Conservation (phyloP, 805 yeast species). For the Yarrowia porcina region DNA sequence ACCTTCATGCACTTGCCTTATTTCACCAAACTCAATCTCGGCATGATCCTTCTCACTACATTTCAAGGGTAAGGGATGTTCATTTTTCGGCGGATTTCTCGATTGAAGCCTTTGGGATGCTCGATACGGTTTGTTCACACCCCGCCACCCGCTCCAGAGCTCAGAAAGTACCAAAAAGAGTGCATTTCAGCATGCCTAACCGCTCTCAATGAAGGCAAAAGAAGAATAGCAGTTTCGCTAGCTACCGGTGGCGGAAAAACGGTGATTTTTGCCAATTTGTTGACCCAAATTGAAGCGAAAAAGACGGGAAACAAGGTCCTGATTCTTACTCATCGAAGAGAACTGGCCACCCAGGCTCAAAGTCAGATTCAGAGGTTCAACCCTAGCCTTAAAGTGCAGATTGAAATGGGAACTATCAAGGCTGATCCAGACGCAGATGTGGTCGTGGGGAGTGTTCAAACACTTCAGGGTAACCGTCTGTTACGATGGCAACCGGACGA, state of each 20-base stretch:
- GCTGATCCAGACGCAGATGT: slow-evolving; percentile 55
- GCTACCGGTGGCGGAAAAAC: slow-evolving; percentile 98
- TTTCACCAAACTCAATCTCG: too few species aligned
- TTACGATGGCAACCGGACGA: slow-evolving; percentile 52
- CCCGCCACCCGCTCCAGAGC: slow-evolving; percentile 3
- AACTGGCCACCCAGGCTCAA: slow-evolving; percentile 70
- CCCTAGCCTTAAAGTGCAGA: slow-evolving; percentile 53
- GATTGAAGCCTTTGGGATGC: neutral
- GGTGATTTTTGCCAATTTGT: slow-evolving; percentile 37
- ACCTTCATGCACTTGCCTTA: too few species aligned
- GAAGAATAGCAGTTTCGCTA: slow-evolving; percentile 72
- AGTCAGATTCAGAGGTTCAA: slow-evolving; percentile 45
- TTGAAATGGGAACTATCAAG: slow-evolving; percentile 63
- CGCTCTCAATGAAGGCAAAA: slow-evolving; percentile 46
- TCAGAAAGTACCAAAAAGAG: slow-evolving; percentile 63
- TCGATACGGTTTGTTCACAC: neutral
- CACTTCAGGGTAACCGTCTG: slow-evolving; percentile 53
- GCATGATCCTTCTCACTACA: too few species aligned
- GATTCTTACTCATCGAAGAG: slow-evolving; percentile 77
- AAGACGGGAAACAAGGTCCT: slow-evolving; percentile 42
- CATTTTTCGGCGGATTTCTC: neutral
- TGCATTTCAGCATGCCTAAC: slow-evolving; percentile 57
- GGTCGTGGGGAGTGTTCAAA: slow-evolving; percentile 72
- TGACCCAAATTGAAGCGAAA: slow-evolving; percentile 38
- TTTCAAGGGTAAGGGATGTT: too few species aligned